Percentiles rank a stretch among this genome's conserved stretches.
These are phyloP conservation scores for Cyberlindnera veronae DNA, from an alignment of 805 yeast species.

Conservation along the genomic window DNA sequence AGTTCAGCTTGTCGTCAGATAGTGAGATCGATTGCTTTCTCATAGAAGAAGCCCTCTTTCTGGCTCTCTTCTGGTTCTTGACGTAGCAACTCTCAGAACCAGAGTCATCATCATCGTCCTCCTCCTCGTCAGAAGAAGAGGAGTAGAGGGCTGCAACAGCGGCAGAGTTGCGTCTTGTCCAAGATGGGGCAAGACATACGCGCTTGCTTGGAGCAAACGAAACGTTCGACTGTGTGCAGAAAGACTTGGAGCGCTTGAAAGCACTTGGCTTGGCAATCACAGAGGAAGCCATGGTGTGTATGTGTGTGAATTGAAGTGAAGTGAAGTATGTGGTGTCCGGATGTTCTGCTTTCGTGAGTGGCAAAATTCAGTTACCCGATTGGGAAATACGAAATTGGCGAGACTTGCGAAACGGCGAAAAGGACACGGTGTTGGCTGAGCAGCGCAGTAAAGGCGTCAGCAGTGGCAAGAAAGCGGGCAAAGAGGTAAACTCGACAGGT, in stretches of 20 bases:
- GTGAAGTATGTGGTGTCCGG: slow-evolving; percentile 6
- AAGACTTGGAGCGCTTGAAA: slow-evolving; percentile 22
- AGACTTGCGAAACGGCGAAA: slow-evolving; percentile 4
- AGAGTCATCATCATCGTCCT: slow-evolving; percentile 20
- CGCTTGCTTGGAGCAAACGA: slow-evolving; percentile 24
- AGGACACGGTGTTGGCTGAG: slow-evolving; percentile 23
- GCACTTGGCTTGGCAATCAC: slow-evolving; percentile 10
- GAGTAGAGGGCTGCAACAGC: slow-evolving; percentile 20
- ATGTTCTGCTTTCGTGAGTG: background rate
- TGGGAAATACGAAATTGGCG: slow-evolving; percentile 8
- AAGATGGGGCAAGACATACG: slow-evolving; percentile 19
- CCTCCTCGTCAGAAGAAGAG: slow-evolving; percentile 21
- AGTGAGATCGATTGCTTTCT: slow-evolving; percentile 21
- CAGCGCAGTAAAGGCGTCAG: slow-evolving; percentile 33
- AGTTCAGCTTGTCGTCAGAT: slow-evolving; percentile 18
- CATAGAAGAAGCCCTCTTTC: slow-evolving; percentile 25
- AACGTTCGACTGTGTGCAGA: slow-evolving; percentile 13
- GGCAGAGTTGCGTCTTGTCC: slow-evolving; percentile 22
- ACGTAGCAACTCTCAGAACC: slow-evolving; percentile 22
- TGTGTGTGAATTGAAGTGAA: background rate
- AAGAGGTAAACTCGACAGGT: background rate
- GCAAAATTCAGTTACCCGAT: too few species aligned
- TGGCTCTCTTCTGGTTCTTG: slow-evolving; percentile 26
- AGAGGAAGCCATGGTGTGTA: slow-evolving; percentile 8
- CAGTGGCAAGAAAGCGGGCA: background rate